These are phyloP conservation scores for Fusarium transvaalense DNA, from an alignment of 2,329 filamentous ascomycete species.

Conservation along the genomic window DNA sequence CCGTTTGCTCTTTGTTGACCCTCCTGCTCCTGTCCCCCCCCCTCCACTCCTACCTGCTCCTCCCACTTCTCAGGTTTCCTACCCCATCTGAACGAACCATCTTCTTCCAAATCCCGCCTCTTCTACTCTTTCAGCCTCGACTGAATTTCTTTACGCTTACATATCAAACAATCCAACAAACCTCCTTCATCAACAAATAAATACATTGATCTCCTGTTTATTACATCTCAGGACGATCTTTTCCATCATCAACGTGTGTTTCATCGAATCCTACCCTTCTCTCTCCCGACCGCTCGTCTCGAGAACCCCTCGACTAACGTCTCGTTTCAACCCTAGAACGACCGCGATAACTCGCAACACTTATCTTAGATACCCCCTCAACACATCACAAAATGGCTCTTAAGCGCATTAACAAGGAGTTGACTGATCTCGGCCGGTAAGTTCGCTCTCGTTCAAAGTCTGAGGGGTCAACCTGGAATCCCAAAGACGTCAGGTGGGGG, in stretches of 20 bases:
- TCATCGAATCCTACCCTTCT: conserved; percentile 34
- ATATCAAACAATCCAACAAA: conserved; percentile 29
- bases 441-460: conserved; percentile 50
- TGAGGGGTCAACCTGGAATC: conserved; percentile 46
- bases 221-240: conserved; percentile 36
- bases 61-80: conserved; percentile 12
- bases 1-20: conserved; percentile 46
- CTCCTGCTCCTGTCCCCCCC: conserved; percentile 38
- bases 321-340: conserved; percentile 39
- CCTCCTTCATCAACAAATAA: conserved; percentile 11
- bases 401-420: conserved; percentile 95
- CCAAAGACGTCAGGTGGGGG: conserved; percentile 56
- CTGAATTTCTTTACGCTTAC: conserved; percentile 44
- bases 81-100: conserved; percentile 48
- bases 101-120: conserved; percentile 49
- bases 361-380: conserved; percentile 46
- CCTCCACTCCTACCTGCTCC: conserved; percentile 6
- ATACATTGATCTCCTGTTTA: conserved; percentile 26
- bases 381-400: conserved; percentile 76
- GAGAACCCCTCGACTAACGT: conserved; percentile 45
- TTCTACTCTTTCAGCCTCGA: conserved; percentile 47
- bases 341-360: conserved; percentile 47
- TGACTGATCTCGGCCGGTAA: conserved; percentile 90
- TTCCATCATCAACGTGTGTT: conserved; percentile 47
- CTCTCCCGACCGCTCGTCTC: conserved; percentile 30